Conservation (phyloP, 2,329 filamentous ascomycete genomes). For the Pyrenochaeta sp. region DNA sequence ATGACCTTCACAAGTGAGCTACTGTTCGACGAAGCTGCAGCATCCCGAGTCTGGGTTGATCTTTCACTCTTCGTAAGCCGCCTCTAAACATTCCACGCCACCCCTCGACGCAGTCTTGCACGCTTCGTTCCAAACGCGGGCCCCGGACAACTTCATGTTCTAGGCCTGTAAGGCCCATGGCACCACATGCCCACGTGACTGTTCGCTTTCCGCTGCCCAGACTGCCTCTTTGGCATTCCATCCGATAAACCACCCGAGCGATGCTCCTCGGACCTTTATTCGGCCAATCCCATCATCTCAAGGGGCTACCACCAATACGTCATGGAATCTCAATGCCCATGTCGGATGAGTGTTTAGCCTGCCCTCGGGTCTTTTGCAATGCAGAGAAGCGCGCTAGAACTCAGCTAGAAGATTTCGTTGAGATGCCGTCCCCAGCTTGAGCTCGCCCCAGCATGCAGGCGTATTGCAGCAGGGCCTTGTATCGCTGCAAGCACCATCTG, state of each 20-base stretch:
- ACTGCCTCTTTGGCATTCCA: neutral
- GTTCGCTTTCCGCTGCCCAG: neutral
- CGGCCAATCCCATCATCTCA: neutral
- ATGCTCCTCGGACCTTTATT: neutral
- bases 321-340: neutral
- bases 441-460: conserved; percentile 8
- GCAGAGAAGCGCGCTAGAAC: conserved; percentile 35
- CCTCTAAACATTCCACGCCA: too few species aligned
- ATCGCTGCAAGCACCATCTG: neutral
- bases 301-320: neutral
- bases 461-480: neutral
- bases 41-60: too few species aligned
- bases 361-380: neutral
- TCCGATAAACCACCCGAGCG: conserved; percentile 12
- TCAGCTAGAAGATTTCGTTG: conserved; percentile 29
- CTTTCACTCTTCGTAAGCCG: too few species aligned
- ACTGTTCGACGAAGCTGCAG: too few species aligned
- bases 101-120: neutral
- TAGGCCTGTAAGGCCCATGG: neutral
- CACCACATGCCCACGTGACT: neutral
- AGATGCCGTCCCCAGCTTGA: conserved; percentile 7
- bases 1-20: too few species aligned
- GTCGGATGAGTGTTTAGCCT: neutral
- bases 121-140: neutral
- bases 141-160: neutral